Evolutionary conservation across 2,329 filamentous ascomycete species (phyloP).

Genomic region (Helminthosporium solani): DNA sequence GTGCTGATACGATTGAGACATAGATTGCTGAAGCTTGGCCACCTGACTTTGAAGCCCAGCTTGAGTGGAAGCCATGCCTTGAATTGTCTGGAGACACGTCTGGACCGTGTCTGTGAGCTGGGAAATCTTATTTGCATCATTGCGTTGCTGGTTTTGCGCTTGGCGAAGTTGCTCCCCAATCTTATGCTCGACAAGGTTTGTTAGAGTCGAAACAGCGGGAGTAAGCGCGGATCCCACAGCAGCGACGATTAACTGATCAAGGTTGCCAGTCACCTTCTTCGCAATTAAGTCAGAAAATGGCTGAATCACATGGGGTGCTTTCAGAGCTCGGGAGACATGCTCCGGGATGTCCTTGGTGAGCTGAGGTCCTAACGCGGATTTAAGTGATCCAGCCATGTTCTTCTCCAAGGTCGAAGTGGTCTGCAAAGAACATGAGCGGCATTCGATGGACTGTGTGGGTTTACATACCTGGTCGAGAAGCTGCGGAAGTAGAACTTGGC

Average conservation of each 20-base stretch:
- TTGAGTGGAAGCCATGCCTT: slow-evolving; percentile 68
- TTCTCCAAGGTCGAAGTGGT: slow-evolving; percentile 69
- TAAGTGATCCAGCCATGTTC: slow-evolving; percentile 68
- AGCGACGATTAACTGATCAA: slow-evolving; percentile 69
- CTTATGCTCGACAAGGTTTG: slow-evolving; percentile 66
- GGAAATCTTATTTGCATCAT: slow-evolving; percentile 67
- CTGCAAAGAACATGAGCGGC: slow-evolving; percentile 51
- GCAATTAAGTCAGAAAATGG: slow-evolving; percentile 71
- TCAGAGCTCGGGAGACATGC: slow-evolving; percentile 66
- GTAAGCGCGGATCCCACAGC: slow-evolving; percentile 56
- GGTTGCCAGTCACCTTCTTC: slow-evolving; percentile 63
- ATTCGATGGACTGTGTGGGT: background rate
- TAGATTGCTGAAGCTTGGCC: slow-evolving; percentile 44
- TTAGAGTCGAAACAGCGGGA: slow-evolving; percentile 66
- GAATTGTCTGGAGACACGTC: slow-evolving; percentile 67
- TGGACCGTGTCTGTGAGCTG: slow-evolving; percentile 68
- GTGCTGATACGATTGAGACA: slow-evolving; percentile 32
- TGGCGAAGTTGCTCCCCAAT: slow-evolving; percentile 54
- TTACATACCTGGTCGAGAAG: slow-evolving; percentile 43
- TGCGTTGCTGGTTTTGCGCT: slow-evolving; percentile 53
- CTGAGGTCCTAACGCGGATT: slow-evolving; percentile 63
- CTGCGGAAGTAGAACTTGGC: slow-evolving; percentile 72
- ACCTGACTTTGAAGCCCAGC: slow-evolving; percentile 64
- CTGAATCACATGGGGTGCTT: slow-evolving; percentile 72
- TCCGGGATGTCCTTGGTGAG: slow-evolving; percentile 74